Evolutionary conservation across 2,329 filamentous ascomycete genomes (phyloP), one percentile per base, ranked within the genome.

Genomic region (Lachnellula cervina): DNA sequence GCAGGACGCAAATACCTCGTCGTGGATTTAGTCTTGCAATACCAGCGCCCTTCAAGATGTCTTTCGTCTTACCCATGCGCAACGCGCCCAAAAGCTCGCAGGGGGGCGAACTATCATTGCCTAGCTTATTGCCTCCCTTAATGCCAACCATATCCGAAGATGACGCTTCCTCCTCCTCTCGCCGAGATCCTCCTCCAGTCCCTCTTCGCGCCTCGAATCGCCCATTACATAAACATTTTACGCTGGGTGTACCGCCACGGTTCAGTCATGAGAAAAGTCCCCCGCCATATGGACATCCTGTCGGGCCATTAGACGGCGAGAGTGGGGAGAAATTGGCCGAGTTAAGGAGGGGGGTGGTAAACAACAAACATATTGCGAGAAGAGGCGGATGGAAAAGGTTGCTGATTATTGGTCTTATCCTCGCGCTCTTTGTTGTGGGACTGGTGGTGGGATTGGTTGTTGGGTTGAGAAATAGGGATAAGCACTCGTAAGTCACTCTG

Each of bases 351-450:
- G 55, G 56, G 2, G 11, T 62, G 5, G 40, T 25, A 17, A 62
- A 63, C 23, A 66, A 64, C 59, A 65, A 64, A 25, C 61, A 65
- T 57, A 58, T 69, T 50, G 66, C 63, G 28, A 62, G 66, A 45
- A 57, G 69, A 51, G 68, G 69, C 8, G 69, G 69, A 14, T 71
- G 69, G 69, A 63, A 59, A 48, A 52, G 68, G 28, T 63, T 69
- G 62, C 57, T 57, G 21, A 34, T 70, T 14, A 56, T 70, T 34
- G 56, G 56, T 1, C n/a, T 61, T 2, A 48, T 63, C 17, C 28
- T 68, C 35, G 28, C 63, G 28, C 42, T 67, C 14, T 59, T 64
- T 48, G 51, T 67, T 17, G 56, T 72, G 7, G 70, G 60, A 7
- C 53, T 72, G 35, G 60, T 58, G 3, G 64, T 71, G 32, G 70